Evolutionary conservation across 2,329 filamentous ascomycete genomes (phyloP), one percentile per base, ranked within the genome.

Genomic region (Leptosphaerulina australis): DNA sequence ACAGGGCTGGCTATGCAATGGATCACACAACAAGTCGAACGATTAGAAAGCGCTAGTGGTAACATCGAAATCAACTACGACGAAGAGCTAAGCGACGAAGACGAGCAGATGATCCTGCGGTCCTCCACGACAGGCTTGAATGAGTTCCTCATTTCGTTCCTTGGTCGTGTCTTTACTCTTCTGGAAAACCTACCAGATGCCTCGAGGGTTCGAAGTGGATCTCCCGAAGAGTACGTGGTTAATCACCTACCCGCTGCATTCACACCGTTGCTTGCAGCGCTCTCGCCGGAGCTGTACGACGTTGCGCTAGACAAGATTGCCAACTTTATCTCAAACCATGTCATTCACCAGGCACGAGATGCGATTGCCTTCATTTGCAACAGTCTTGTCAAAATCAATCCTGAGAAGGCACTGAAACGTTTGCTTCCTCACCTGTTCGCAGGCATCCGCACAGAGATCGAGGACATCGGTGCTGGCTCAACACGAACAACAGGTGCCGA

Each of bases 301-400:
- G 83, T 94, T 69, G 91, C 90, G 0, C 77, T 99, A 40, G 88
- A 96, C 53, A 97, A 97, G 78, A 85, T 99, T 62, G 88, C 91
- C 2, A 85, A 90, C 24, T 99, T 99, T 70, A 88, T 97, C 20
- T 87, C 89, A 1, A 90, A 90, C 56, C 94, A 97, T 75, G 94
- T 99, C 38, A 93, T 99, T 14, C 92, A 99, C 64, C 94, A 97
- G 74, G 93, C 94, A 44, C 82, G 93, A 59, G 94, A 99, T 78
- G 93, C 94, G 6, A 97, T 99, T 88, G 94, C 95, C 1, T 99
- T 96, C 81, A 97, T 97, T 44, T 90, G 93, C 75, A 97, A 97
- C 72, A 90, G 91, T 0, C 81, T 99, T 18, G 96, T 94, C 80
- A 97, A 97, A 75, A 91, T 96, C 60, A 90, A 95, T 62, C 92